Evolutionary conservation across 441 rosid genomes (phyloP).

Genomic region (Theobroma grandiflorum): DNA sequence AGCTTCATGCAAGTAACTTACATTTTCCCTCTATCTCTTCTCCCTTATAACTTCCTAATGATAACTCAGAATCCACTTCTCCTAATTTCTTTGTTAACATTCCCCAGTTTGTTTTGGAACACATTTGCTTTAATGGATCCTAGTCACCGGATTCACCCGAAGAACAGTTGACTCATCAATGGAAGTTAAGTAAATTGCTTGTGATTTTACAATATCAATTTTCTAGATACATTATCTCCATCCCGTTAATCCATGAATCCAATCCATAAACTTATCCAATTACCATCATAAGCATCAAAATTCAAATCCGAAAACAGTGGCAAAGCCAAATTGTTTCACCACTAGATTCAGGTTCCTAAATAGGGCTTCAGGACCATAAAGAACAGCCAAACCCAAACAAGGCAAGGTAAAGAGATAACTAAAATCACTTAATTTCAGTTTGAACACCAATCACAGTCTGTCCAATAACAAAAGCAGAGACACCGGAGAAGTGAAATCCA

Average conservation of each 20-base stretch:
- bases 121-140: background rate
- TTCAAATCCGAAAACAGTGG: background rate
- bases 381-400: slow-evolving; percentile 3
- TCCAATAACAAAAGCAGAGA: background rate
- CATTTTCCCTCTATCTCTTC: background rate
- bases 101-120: background rate
- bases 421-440: background rate
- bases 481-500: background rate
- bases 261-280: background rate
- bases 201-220: background rate
- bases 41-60: background rate
- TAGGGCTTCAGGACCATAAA: background rate
- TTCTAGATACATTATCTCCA: background rate
- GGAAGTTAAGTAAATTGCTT: background rate
- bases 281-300: background rate
- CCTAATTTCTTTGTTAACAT: background rate
- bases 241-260: background rate
- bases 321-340: background rate
- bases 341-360: background rate
- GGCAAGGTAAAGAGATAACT: background rate
- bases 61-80: background rate
- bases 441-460: background rate
- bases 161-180: background rate
- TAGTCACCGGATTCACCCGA: background rate
- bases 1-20: too few relatives aligned